phyloP scores from a whole-genome alignment of 2,329 filamentous ascomycete species.

The Aspergillaceae sp. region DNA sequence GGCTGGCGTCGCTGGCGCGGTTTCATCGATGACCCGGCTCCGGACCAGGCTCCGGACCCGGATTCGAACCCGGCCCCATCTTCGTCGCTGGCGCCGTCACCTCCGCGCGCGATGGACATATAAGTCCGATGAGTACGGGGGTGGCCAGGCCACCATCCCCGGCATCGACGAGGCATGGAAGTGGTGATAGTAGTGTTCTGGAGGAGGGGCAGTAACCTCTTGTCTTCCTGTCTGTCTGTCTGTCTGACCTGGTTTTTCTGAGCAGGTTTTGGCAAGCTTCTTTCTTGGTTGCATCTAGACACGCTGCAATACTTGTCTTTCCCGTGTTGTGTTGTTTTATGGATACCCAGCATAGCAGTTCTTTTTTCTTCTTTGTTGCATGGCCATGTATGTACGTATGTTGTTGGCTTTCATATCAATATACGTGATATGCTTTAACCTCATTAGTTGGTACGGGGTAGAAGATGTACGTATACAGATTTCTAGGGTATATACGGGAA shows the following conservation, averaged over 20 bases:
- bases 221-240: background rate
- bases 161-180: background rate
- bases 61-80: no score
- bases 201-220: background rate
- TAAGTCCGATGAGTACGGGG: slow-evolving; percentile 22
- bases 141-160: slow-evolving; percentile 1
- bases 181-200: background rate
- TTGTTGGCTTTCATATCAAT: no score
- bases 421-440: background rate
- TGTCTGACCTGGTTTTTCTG: background rate
- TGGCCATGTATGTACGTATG: no score
- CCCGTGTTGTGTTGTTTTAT: slow-evolving; percentile 3
- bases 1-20: slow-evolving; percentile 98
- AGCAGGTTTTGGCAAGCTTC: background rate
- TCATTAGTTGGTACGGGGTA: no score
- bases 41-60: no score
- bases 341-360: slow-evolving; percentile 25
- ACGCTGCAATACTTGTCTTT: background rate
- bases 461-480: no score
- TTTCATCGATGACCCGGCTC: slow-evolving; percentile 41
- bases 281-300: background rate
- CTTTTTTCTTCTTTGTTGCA: slow-evolving; percentile 3
- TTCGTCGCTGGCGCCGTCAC: no score
- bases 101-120: slow-evolving; percentile 11
- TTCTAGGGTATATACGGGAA: no score